Evolutionary conservation across 176 grass and related monocot genomes (phyloP), one percentile per base, ranked within the genome.

Genomic region (Musa beccarii): DNA sequence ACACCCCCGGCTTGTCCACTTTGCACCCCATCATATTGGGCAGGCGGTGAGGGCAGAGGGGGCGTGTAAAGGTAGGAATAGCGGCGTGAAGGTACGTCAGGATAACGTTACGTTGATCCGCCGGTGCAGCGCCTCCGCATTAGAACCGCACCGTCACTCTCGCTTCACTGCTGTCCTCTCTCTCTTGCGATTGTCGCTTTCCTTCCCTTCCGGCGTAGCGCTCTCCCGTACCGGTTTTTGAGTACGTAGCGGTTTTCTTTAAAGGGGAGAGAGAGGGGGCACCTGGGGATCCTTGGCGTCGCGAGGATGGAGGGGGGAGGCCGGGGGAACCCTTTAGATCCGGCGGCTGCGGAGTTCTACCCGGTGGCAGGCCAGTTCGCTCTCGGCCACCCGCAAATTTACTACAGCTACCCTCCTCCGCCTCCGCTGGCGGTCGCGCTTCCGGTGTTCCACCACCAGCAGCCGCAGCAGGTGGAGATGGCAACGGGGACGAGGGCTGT

Each of bases 401-500:
- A 70, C 68, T 70, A 70, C 19, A 19, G 17, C 43, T 16, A 17
- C 15, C 22, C 23, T 26, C 9, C 43, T 11, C 0, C 63, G 1
- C 43, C 22, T 49, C 68, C 25, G 12, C 66, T 16, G 16, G 68
- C 51, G 68, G 29, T 70, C 43, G 49, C 68, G 17, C 17, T 70
- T 2, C 49, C 68, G 68, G 68, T 70, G 68, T 70, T 70, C 68
- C 68, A 50, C 68, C 68, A 51, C 17, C 68, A n/a, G 19, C 49
- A 52, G 68, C 49, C 16, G 68, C 68, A 20, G 68, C 68, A 66
- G 22, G 23, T 66, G 63, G 63, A 70, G 34, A 2, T 51, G 68
- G 34, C 17, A 15, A 17, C 68, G 15, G 22, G 22, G 10, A 83
- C 79, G 76, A 83, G 90, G 57, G 82, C 83, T 0, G 94, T 97